Percentiles rank a stretch among this genome's conserved stretches.
phyloP scores from a whole-genome alignment of 257 asterid genomes.

The Solanum corneliomulleri region DNA sequence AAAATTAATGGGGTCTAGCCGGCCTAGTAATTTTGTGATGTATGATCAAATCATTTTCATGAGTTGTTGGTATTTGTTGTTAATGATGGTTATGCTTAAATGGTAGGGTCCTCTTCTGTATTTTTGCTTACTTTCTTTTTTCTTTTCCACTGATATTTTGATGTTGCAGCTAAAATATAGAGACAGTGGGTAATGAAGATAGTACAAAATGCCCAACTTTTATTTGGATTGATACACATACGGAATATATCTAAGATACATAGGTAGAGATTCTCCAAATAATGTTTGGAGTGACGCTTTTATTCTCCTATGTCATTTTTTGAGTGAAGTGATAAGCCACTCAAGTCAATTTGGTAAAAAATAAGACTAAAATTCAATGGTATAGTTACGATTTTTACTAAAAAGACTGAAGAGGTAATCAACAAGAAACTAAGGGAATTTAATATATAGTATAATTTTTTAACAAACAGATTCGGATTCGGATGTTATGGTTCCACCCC shows the following conservation, averaged over 20 bases:
- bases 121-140: background rate
- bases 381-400: background rate
- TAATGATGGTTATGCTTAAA: background rate
- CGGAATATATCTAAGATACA: background rate
- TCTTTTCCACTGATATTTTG: background rate
- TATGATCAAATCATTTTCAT: background rate
- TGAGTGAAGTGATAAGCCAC: background rate
- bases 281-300: background rate
- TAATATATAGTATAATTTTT: too few relatives aligned
- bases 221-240: background rate
- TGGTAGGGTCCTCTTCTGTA: background rate
- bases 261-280: background rate
- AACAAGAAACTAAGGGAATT: background rate
- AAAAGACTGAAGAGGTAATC: background rate
- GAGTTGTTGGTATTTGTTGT: background rate
- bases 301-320: background rate
- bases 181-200: background rate
- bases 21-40: background rate
- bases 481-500: too few relatives aligned
- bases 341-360: background rate
- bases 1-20: background rate
- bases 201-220: background rate
- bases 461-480: too few relatives aligned
- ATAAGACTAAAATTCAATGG: too few relatives aligned
- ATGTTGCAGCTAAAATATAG: background rate